Evolutionary conservation across 257 asterid genomes (phyloP), one percentile per base, ranked within the genome.

Genomic region (Scutellaria galericulata): DNA sequence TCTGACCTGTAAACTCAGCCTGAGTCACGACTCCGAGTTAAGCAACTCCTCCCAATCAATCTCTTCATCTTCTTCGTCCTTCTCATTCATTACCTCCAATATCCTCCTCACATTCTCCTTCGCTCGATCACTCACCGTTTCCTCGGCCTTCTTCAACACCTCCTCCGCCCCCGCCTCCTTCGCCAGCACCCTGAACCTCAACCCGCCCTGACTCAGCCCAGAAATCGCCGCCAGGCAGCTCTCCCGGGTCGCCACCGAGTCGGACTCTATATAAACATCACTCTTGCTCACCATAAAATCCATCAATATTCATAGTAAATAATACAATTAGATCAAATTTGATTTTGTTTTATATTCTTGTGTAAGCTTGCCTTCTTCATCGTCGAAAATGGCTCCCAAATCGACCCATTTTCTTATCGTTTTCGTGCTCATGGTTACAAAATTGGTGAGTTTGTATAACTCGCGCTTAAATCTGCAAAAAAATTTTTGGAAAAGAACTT

Each of bases 171-270:
- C 18, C 18, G 18, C 18, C 18, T 18, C 0, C 18, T 18, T 18
- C 18, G 18, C 18, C 18, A 90, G 68, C 37, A 93, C 99, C 74
- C 86, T 92, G 39, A 95, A 95, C 88, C 98, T 86, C 80, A 87
- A 71, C 66, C 99, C 99, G 7, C 98, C 98, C 11, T 86, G 85
- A 61, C 99, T 92, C 82, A 95, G 82, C 70, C 96, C 95, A 45
- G 81, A 85, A 54, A 95, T 27, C 55, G 88, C 93, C 62, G 84
- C 78, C 80, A 91, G 64, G 50, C 96, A 88, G 70, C 88, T 87
- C 76, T 91, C 96, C 64, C 81, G 77, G 14, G 80, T 84, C n/a
- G 90, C 78, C 20, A 14, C 79, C 11, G 89, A 80, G 40, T 85
- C 88, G 13, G 79, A 78, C 20, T 37, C 78, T 75, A 71, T 76